Percentiles rank a stretch among this genome's conserved stretches.
Conservation (phyloP, 2,329 filamentous ascomycete genomes). For the Diaporthe citri region DNA sequence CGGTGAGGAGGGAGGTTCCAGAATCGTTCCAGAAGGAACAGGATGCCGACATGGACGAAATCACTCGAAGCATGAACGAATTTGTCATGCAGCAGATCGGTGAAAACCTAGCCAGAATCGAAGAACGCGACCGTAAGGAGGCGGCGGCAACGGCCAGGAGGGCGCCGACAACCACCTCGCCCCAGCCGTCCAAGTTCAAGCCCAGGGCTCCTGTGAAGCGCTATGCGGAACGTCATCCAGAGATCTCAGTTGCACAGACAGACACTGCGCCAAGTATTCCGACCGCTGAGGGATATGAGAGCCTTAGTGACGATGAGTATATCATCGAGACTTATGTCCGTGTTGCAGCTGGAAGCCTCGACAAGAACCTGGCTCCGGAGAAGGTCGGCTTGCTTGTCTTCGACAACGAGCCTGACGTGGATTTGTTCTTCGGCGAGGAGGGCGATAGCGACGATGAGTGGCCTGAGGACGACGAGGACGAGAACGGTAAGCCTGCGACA, state of each 20-base stretch:
- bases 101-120: conserved; percentile 62
- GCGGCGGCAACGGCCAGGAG: conserved; percentile 35
- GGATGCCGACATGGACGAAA: conserved; percentile 60
- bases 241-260: conserved; percentile 45
- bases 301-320: conserved; percentile 66
- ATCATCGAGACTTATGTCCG: conserved; percentile 75
- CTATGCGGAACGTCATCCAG: conserved; percentile 68
- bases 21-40: conserved; percentile 51
- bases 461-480: conserved; percentile 72
- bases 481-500: conserved; percentile 67
- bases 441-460: conserved; percentile 73
- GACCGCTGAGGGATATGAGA: conserved; percentile 44
- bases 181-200: conserved; percentile 58
- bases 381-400: conserved; percentile 70
- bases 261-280: conserved; percentile 36
- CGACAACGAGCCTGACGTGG: conserved; percentile 68
- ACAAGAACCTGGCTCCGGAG: conserved; percentile 59
- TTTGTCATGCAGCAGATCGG: conserved; percentile 72
- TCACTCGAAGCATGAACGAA: conserved; percentile 68
- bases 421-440: conserved; percentile 71
- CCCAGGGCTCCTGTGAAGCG: conserved; percentile 68
- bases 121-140: conserved; percentile 49
- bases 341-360: conserved; percentile 65
- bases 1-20: conserved; percentile 46
- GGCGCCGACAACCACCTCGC: conserved; percentile 41